A percentile compares a stretch with the other conserved stretches of the same genome.
phyloP scores from a whole-genome alignment of 208 protist genomes.

The Leishmania tropica region DNA sequence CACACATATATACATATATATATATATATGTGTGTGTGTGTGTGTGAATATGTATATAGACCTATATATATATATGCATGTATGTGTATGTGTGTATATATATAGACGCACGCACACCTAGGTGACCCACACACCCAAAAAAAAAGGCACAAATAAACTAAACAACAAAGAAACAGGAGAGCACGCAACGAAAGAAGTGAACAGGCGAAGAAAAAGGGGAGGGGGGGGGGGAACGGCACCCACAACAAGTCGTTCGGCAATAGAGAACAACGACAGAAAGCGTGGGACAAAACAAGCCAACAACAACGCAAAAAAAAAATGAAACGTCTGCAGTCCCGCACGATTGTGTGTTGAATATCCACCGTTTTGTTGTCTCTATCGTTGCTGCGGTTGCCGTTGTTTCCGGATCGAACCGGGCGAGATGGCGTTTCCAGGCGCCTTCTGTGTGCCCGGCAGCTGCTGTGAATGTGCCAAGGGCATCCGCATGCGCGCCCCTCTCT shows the following conservation, averaged over 20 bases:
- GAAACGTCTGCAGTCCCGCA: neutral
- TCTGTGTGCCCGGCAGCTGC: neutral
- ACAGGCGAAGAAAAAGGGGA: neutral
- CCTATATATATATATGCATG: neutral
- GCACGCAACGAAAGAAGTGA: neutral
- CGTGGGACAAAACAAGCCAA: neutral
- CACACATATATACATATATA: neutral
- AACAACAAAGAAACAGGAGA: neutral
- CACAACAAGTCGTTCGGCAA: neutral
- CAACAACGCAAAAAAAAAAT: neutral
- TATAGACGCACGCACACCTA: neutral
- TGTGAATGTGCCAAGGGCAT: neutral
- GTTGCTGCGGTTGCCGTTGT: neutral
- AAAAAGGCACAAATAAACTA: neutral
- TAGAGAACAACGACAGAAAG: neutral
- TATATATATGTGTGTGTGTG: neutral
- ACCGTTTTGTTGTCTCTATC: neutral
- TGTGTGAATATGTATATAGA: neutral
- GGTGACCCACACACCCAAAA: neutral
- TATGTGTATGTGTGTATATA: neutral
- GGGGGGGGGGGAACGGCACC: neutral
- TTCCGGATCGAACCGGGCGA: too few species aligned
- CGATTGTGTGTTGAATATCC: too few species aligned
- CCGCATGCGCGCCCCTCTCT: neutral
- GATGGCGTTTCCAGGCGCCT: too few species aligned